Evolutionary conservation across 768 basidiomycete species (phyloP), one percentile per base, ranked within the genome.

Genomic region (Suillus spraguei): DNA sequence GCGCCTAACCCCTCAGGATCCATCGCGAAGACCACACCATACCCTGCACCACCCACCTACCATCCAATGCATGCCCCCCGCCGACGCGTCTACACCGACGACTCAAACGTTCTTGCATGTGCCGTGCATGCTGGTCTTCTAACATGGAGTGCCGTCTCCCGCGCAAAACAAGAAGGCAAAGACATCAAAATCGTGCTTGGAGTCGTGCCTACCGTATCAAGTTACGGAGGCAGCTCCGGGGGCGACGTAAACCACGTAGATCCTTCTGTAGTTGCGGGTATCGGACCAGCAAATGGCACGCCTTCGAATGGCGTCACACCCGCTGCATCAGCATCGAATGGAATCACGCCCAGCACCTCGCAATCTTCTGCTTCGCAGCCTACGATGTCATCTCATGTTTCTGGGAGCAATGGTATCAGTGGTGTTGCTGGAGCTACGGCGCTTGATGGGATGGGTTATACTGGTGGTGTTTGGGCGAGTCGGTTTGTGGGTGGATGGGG

Each of bases 61-160:
- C 63, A 61, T 24, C 68, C 66, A 1, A 71, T 68, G 54, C 70
- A 69, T 58, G 68, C 71, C 9, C 74, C 80, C 35, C 76, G 76
- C 39, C 78, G 85, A n/a, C 77, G 87, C 54, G 81, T 91, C 41
- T 92, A 92, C 75, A 92, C 90, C 0, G 90, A 92, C 74, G 90
- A 92, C 74, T 90, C 89, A 10, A 88, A 91, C 67, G 69, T 91
- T 59, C 85, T 90, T 69, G 70, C 88, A 46, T 88, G 87, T 61
- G 89, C 87, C 2, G 74, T 92, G 53, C 90, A 92, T 67, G 80
- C 88, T 0, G 90, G 90, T 8, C 71, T 78, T 55, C 70, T 82
- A 39, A 75, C 76, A 17, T 83, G 82, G 82, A 79, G 75, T 60
- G 74, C 69, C n/a, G 71, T 81, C 44, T 60, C 72, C 41, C 70